A percentile compares a stretch with the other conserved stretches of the same genome.
Conservation (phyloP, 257 asterid genomes). For the Striga asiatica region DNA sequence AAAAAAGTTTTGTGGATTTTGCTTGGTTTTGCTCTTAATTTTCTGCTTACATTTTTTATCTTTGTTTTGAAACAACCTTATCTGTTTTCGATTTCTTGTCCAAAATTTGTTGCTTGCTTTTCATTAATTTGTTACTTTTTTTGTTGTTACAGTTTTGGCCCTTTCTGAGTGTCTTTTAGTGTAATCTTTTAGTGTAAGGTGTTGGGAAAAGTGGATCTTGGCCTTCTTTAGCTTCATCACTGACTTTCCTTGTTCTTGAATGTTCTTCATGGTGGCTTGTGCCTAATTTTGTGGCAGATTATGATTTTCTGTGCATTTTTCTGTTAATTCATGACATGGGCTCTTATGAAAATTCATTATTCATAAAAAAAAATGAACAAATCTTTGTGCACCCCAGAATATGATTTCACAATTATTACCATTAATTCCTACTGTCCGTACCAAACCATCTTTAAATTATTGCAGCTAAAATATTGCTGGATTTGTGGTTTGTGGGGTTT, state of each 20-base stretch:
- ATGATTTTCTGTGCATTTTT: neutral
- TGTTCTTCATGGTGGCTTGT: constrained; percentile 3
- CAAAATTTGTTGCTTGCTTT: neutral
- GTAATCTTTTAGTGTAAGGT: neutral
- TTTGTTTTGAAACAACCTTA: neutral
- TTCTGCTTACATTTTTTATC: neutral
- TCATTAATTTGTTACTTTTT: neutral
- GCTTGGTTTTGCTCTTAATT: neutral
- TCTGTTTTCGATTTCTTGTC: constrained; percentile 16
- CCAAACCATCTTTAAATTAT: too few relatives aligned
- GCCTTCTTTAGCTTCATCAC: constrained; percentile 5
- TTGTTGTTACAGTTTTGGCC: constrained; percentile 1
- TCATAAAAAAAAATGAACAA: too few relatives aligned
- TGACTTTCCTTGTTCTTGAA: constrained; percentile 2
- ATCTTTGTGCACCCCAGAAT: neutral
- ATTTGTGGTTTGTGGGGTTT: constrained; percentile 23
- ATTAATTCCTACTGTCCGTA: constrained; percentile 8
- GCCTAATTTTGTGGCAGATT: too few relatives aligned
- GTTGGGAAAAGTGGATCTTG: neutral
- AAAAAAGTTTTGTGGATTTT: neutral
- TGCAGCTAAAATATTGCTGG: constrained; percentile 16
- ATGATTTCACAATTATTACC: constrained; percentile 19
- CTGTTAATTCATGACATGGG: neutral
- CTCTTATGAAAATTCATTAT: neutral
- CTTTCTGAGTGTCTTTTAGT: constrained; percentile 2